Base-by-base conservation (phyloP, 2,329 filamentous ascomycete genomes). In the Aspergillus sp. region DNA sequence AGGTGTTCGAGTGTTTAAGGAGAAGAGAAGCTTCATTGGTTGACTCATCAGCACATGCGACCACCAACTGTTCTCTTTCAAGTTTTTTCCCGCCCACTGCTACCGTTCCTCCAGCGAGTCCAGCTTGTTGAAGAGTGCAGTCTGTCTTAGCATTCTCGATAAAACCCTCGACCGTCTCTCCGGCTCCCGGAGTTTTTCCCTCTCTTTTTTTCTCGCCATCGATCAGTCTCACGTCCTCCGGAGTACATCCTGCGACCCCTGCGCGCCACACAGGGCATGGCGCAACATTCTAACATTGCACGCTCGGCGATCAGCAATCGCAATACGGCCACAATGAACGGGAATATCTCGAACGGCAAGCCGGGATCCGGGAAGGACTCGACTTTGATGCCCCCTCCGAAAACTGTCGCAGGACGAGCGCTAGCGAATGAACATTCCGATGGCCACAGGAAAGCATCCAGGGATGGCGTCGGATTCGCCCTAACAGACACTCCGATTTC, bases 401-500 rank as follows among this genome's bases (percentile, higher is more conserved):
- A 79, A 64, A 75, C 77, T 43, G 70, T 79, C 59, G 73, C 77
- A 61, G 74, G 76, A 61, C 71, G 78, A 75, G 76, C 78, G 69
- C 76, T 80, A 74, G 77, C 75, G 49, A 78, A 73, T 70, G 76
- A 76, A 69, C 74, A 75, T 74, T 71, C 74, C 69, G 75, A 77
- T 72, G 68, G 63, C 73, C 73, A 75, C 69, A 74, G 69, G 66
- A 66, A 69, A 59, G 65, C 66, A 65, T 71, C 74, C 69, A 77
- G 76, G 71, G 75, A 80, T 71, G 81, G 81, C 69, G 79, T 84
- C 69, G 84, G 84, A 62, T 74, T 72, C 56, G 83, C 85, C 41
- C 72, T 88, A 74, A 86, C 83, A 68, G 87, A 90, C 75, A 90
- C 87, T 64, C 87, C 87, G 63, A 73, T 81, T 71, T 84, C 86